Conservation (phyloP, 1,139 yeast genomes). For the Candida mesenterica region DNA sequence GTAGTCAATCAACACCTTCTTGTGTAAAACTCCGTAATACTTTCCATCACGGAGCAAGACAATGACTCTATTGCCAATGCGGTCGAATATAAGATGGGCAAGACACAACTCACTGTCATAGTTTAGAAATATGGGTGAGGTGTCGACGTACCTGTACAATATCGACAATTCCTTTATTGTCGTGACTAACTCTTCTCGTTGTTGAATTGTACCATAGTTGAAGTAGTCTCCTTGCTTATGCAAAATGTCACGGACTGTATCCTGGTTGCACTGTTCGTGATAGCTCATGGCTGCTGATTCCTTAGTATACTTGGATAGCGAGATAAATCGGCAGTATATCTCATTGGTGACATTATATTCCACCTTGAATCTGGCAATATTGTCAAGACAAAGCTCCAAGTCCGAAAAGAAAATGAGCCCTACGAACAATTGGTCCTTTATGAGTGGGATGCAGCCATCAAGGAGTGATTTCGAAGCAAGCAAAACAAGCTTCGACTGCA, state of each 20-base stretch:
- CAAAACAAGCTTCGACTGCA: conserved; percentile 34
- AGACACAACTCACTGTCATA: conserved; percentile 50
- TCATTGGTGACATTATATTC: conserved; percentile 32
- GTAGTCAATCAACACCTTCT: conserved; percentile 53
- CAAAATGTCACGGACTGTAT: conserved; percentile 2
- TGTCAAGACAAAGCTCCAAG: conserved; percentile 52
- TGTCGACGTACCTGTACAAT: conserved; percentile 44
- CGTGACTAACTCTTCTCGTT: conserved; percentile 1
- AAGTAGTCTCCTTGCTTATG: conserved; percentile 24
- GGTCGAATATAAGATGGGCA: conserved; percentile 54
- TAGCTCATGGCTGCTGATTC: conserved; percentile 6
- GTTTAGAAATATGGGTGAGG: conserved; percentile 50
- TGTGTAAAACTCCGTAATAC: conserved; percentile 55
- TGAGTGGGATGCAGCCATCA: conserved; percentile 58
- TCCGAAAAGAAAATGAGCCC: conserved; percentile 55
- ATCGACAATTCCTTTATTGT: conserved; percentile 31
- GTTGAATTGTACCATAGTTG: conserved; percentile 21
- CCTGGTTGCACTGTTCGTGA: conserved; percentile 8
- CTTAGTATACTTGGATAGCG: conserved; percentile 12
- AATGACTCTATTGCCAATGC: conserved; percentile 53
- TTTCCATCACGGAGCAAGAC: conserved; percentile 50
- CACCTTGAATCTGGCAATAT: conserved; percentile 31
- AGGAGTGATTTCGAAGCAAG: conserved; percentile 43
- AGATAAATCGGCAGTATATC: conserved; percentile 29
- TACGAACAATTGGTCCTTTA: conserved; percentile 35